phyloP scores from a whole-genome alignment of 305 asterid genomes.

The Solanum hybrid region DNA sequence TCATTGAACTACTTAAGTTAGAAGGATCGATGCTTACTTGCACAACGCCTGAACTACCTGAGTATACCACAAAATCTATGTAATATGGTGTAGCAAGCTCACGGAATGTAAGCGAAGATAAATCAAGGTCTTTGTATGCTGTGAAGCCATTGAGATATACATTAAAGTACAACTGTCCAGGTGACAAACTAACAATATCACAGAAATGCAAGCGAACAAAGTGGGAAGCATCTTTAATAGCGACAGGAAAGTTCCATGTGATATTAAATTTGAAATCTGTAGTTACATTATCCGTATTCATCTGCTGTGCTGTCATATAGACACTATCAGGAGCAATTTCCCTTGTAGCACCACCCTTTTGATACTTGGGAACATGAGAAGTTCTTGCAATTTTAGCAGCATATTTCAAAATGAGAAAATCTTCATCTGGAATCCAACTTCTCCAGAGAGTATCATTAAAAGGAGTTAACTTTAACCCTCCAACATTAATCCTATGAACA shows the following conservation, averaged over 20 bases:
- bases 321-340: constrained; percentile 85
- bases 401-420: constrained; percentile 56
- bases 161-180: constrained; percentile 55
- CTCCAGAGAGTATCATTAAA: constrained; percentile 93
- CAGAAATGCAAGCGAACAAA: constrained; percentile 81
- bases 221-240: constrained; percentile 14
- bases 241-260: constrained; percentile 73
- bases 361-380: constrained; percentile 52
- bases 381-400: constrained; percentile 55
- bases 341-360: constrained; percentile 62
- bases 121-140: constrained; percentile 73
- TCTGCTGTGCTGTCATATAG: constrained; percentile 78
- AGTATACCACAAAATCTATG: constrained; percentile 62
- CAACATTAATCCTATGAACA: constrained; percentile 82
- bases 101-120: constrained; percentile 47
- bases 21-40: constrained; percentile 71
- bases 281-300: constrained; percentile 47
- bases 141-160: constrained; percentile 46
- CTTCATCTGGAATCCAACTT: constrained; percentile 77
- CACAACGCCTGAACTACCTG: constrained; percentile 24
- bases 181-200: constrained; percentile 65
- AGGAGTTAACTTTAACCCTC: constrained; percentile 64
- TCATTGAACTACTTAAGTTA: constrained; percentile 41
- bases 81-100: constrained; percentile 67
- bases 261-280: constrained; percentile 43